Conservation (phyloP, 192 early-diverging fungal species). For the Backusella parvicylindrica region DNA sequence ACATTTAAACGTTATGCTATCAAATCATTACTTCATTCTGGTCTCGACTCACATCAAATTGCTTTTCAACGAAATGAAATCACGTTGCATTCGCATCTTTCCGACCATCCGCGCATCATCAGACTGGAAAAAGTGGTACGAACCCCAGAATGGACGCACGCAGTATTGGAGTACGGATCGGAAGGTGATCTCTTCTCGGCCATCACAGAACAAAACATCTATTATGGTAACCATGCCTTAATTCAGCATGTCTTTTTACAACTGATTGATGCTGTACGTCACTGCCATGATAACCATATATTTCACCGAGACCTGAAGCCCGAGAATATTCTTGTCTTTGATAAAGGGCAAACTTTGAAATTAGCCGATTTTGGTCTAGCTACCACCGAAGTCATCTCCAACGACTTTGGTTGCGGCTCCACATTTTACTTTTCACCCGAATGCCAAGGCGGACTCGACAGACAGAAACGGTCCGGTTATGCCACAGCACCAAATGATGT, state of each 20-base stretch:
- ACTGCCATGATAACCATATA: constrained; percentile 67
- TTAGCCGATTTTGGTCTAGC: constrained; percentile 93
- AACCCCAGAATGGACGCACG: constrained; percentile 59
- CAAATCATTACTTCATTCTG: constrained; percentile 68
- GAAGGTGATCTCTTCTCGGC: constrained; percentile 96
- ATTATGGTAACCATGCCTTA: constrained; percentile 67
- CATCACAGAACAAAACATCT: constrained; percentile 82
- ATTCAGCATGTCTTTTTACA: constrained; percentile 81
- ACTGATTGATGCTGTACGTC: constrained; percentile 79
- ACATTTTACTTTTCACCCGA: constrained; percentile 63
- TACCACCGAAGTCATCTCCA: constrained; percentile 72
- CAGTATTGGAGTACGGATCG: constrained; percentile 72
- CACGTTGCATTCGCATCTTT: constrained; percentile 58
- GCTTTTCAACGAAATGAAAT: constrained; percentile 66
- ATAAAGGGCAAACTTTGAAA: constrained; percentile 67
- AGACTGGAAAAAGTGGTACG: constrained; percentile 65
- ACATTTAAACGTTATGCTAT: constrained; percentile 61
- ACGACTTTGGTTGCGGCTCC: constrained; percentile 87
- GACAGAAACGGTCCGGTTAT: constrained; percentile 39
- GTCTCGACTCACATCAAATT: constrained; percentile 56
- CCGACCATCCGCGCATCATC: constrained; percentile 66
- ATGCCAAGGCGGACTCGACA: constrained; percentile 58
- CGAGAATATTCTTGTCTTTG: constrained; percentile 64
- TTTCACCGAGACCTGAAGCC: constrained; percentile 94
- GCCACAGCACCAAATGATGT: constrained; percentile 78